Base-by-base conservation (phyloP, 2,329 filamentous ascomycete species). In the Phaeomoniella chlamydospora region DNA sequence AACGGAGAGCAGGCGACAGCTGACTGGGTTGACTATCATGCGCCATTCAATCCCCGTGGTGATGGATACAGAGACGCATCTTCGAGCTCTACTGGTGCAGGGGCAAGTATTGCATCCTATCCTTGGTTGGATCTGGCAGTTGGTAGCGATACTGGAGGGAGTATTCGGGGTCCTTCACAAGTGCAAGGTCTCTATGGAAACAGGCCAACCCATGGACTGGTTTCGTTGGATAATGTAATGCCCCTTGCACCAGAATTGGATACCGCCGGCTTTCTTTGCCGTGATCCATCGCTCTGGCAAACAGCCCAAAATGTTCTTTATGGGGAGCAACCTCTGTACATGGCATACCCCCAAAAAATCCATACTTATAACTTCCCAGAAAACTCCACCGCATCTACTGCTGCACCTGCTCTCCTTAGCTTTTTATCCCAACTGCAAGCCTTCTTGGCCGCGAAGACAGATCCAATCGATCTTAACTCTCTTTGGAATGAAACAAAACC, bases 111-210 rank as follows among this genome's bases (percentile, higher is more conserved):
- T 1, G 57, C 55, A 5, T 50, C 52, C 1, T 61, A 62, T 39
- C 49, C 54, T 18, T 62, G 58, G 59, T 47, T 62, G 4, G 58
- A 62, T 38, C 50, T 48, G 15, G 52, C 55, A 4, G 51, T 60
- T 31, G 58, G 58, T 2, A 52, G 45, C 10, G 57, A 60, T 31
- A 69, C 64, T 2, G 64, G 61, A 3, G 60, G 60, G 4, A 61
- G 56, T 3, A 64, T 68, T 37, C 56, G 65, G n/a, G 55, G 61
- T 1, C 66, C 66, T 0, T 59, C 63, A 2, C 52, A 50, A 0
- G 49, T 55, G 1, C 54, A 61, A 15, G 66, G 65, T 1, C 39
- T 63, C 0, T 68, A 62, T 22, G 67, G 62, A 0, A 63, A 65
- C 40, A 51, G 65, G 0, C 64, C 65, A 0, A 58, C 56, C 32